A percentile compares a stretch with the other conserved stretches of the same genome.
phyloP scores from a whole-genome alignment of 2,329 filamentous ascomycete genomes.

The Pseudopyrenochaeta lycopersici region DNA sequence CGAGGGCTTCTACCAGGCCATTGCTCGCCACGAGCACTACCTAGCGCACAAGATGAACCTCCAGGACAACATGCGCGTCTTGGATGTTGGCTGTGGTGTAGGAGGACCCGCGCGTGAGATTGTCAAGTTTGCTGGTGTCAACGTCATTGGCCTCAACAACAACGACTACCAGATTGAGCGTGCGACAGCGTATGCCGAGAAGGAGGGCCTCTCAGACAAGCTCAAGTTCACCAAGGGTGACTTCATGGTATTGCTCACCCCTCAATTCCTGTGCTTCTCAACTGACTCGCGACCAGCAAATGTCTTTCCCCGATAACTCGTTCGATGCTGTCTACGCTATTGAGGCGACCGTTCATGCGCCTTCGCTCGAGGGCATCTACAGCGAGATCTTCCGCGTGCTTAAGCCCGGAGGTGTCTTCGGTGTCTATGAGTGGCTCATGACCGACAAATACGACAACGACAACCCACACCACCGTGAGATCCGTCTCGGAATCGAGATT shows the following conservation, averaged over 20 bases:
- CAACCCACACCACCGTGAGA: conserved; percentile 84
- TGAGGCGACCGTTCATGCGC: conserved; percentile 95
- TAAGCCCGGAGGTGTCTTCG: conserved; percentile 94
- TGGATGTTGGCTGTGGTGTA: conserved; percentile 97
- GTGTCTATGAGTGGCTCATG: conserved; percentile 99
- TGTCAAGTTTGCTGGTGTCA: conserved; percentile 90
- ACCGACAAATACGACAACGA: conserved; percentile 92
- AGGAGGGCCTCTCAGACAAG: conserved; percentile 82
- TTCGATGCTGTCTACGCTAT: conserved; percentile 98
- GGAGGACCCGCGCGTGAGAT: conserved; percentile 96
- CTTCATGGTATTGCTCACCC: conserved; percentile 74
- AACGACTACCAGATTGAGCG: conserved; percentile 99
- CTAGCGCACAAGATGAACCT: conserved; percentile 89
- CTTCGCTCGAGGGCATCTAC: conserved; percentile 89
- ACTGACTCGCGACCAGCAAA: conserved; percentile 68
- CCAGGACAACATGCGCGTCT: conserved; percentile 84
- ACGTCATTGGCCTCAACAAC: conserved; percentile 95
- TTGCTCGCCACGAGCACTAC: conserved; percentile 97
- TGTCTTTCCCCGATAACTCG: conserved; percentile 89
- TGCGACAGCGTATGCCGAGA: conserved; percentile 82
- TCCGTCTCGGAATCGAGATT: conserved; percentile 93
- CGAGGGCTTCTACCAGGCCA: conserved; percentile 89
- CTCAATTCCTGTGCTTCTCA: neutral
- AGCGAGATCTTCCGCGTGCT: conserved; percentile 92
- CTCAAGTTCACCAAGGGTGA: conserved; percentile 91